phyloP scores from a whole-genome alignment of 805 yeast genomes.

The Starmerella roubikii region DNA sequence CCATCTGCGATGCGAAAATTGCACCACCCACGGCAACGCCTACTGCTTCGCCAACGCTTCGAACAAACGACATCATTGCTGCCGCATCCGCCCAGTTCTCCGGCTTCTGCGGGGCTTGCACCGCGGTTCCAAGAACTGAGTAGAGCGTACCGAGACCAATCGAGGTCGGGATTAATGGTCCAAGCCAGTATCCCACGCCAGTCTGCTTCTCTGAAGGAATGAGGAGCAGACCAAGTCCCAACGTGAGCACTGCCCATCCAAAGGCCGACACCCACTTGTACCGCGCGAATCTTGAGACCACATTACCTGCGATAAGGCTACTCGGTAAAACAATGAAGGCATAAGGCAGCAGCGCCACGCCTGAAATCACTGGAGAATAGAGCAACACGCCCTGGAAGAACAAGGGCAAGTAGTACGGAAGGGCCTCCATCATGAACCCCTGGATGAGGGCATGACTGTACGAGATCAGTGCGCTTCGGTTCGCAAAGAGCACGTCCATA shows the following conservation, averaged over 20 bases:
- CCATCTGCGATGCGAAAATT: constrained; percentile 18
- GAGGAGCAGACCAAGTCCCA: constrained; percentile 35
- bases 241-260: constrained; percentile 28
- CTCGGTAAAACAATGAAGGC: constrained; percentile 30
- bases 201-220: constrained; percentile 30
- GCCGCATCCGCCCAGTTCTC: constrained; percentile 20
- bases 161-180: constrained; percentile 33
- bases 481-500: constrained; percentile 24
- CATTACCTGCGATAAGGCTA: constrained; percentile 30
- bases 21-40: constrained; percentile 25
- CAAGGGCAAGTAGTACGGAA: constrained; percentile 29
- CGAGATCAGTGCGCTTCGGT: constrained; percentile 29
- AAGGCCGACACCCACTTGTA: constrained; percentile 30
- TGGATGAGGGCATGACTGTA: constrained; percentile 28
- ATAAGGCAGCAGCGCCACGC: constrained; percentile 33
- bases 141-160: constrained; percentile 35
- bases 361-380: constrained; percentile 33
- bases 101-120: constrained; percentile 20
- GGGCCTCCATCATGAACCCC: constrained; percentile 27
- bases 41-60: constrained; percentile 22
- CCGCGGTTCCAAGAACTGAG: constrained; percentile 27
- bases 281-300: constrained; percentile 28
- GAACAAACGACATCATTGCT: constrained; percentile 19
- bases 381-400: constrained; percentile 38
- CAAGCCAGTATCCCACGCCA: constrained; percentile 28